Conservation (phyloP, 2,329 filamentous ascomycete genomes). For the Pezicula radicicola region DNA sequence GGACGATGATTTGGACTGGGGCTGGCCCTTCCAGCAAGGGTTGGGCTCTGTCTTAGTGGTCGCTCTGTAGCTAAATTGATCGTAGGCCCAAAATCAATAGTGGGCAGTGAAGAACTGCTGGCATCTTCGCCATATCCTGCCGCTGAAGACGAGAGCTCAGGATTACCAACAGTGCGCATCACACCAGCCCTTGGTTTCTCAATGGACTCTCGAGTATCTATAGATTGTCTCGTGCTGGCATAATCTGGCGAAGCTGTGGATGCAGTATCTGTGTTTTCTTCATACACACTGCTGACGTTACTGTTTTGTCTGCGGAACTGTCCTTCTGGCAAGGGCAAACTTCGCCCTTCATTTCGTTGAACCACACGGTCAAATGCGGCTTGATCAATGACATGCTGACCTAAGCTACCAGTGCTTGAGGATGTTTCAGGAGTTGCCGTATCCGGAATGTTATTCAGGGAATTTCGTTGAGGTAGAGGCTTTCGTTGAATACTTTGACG, state of each 20-base stretch:
- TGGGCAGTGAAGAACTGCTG: slow-evolving; percentile 49
- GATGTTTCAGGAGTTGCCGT: slow-evolving; percentile 33
- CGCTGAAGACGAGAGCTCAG: slow-evolving; percentile 8
- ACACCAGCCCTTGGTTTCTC: slow-evolving; percentile 76
- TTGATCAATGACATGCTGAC: slow-evolving; percentile 40
- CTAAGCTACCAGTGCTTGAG: slow-evolving; percentile 37
- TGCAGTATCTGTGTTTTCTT: slow-evolving; percentile 47
- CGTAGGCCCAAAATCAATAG: slow-evolving; percentile 84
- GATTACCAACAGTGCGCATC: slow-evolving; percentile 68
- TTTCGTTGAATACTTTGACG: slow-evolving; percentile 47
- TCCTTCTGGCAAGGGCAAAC: slow-evolving; percentile 12
- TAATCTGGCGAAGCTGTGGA: slow-evolving; percentile 72
- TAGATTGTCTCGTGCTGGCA: slow-evolving; percentile 53
- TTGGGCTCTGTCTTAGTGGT: slow-evolving; percentile 11
- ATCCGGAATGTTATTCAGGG: slow-evolving; percentile 36
- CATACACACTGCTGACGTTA: slow-evolving; percentile 44
- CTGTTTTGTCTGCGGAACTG: slow-evolving; percentile 30
- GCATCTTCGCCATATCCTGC: slow-evolving; percentile 36
- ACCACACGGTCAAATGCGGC: slow-evolving; percentile 41
- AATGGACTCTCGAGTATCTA: slow-evolving; percentile 41
- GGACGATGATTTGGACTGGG: not conserved
- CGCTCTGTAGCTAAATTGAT: slow-evolving; percentile 52
- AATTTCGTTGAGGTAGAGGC: slow-evolving; percentile 42
- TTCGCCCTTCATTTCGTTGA: slow-evolving; percentile 9
- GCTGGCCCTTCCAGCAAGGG: not conserved